Evolutionary conservation across 2,329 filamentous ascomycete genomes (phyloP), one percentile per base, ranked within the genome.

Genomic region (Nothophoma quercina): DNA sequence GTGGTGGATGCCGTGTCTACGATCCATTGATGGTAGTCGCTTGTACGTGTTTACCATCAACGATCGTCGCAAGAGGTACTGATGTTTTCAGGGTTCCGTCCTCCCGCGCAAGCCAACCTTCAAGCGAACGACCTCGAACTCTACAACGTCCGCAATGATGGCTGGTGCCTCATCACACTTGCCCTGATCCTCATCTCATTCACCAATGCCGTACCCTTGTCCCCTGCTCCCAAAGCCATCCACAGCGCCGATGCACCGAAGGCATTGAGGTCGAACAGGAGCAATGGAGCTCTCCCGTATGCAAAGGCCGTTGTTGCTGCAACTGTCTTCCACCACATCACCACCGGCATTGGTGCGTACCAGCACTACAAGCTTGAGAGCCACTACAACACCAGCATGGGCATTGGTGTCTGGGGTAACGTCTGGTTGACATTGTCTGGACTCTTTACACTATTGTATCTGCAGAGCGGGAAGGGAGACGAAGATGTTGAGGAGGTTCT

Each of bases 111-210:
- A 56, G 48, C 58, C 12, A 53, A 61, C 38, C 60, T 65, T 19
- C 33, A 48, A 0, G 52, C 62, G 18, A 67, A 64, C 35, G 60
- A 65, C n/a, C 64, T 67, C 22, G 64, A 67, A 22, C 50, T 60
- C 23, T 67, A 67, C 53, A 67, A 64, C 33, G 47, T 67, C 16
- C 59, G 58, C 45, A 65, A 56, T 35, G 64, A 67, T 18, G 64
- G 64, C 18, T 67, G 62, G 64, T 67, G 62, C 35, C 60, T 67
- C n/a, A 26, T 67, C 13, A 67, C 64, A 7, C 64, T 67, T 12
- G 60, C 62, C 13, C 40, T 65, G 21, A 61, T 67, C 35, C 55
- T 67, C 6, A 10, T 67, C n/a, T 57, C 56, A 13, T 59, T 67
- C 8, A 64, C 57, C 19, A 64, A 61, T 34, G 62, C 64, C 18